These are phyloP conservation scores for Colletotrichum spaethianum DNA, from an alignment of 2,329 filamentous ascomycete genomes.

Conservation along the genomic window DNA sequence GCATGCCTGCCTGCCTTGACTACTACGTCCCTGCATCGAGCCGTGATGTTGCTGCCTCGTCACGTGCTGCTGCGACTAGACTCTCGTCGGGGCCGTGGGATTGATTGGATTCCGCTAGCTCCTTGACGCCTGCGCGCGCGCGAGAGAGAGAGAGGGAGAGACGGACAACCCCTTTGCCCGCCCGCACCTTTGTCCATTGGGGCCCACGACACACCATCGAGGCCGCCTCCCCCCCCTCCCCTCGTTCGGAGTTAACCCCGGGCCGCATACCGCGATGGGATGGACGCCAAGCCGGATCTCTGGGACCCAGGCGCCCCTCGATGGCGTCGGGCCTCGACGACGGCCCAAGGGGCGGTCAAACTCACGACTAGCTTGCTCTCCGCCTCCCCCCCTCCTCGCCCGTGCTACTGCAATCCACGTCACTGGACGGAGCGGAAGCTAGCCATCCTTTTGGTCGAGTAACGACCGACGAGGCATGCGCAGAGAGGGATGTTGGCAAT, in stretches of 20 bases:
- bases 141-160: no score
- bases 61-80: no score
- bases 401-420: slow-evolving; percentile 8
- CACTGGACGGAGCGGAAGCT: not conserved
- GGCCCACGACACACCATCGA: no score
- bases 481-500: no score
- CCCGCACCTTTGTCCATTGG: no score
- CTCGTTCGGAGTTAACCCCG: not conserved
- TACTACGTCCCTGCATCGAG: not conserved
- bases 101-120: no score
- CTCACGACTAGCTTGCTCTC: not conserved
- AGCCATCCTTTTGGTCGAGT: not conserved
- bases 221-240: no score
- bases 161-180: no score
- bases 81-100: no score
- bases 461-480: no score
- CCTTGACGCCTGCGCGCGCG: no score
- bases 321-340: not conserved
- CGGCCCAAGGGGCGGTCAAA: not conserved
- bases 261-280: not conserved
- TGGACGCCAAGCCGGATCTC: not conserved
- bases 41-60: not conserved
- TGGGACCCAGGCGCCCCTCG: not conserved
- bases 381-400: no score
- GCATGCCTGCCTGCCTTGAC: not conserved